These are phyloP conservation scores for Colletotrichum noveboracense DNA, from an alignment of 2,329 filamentous ascomycete genomes.

Conservation along the genomic window DNA sequence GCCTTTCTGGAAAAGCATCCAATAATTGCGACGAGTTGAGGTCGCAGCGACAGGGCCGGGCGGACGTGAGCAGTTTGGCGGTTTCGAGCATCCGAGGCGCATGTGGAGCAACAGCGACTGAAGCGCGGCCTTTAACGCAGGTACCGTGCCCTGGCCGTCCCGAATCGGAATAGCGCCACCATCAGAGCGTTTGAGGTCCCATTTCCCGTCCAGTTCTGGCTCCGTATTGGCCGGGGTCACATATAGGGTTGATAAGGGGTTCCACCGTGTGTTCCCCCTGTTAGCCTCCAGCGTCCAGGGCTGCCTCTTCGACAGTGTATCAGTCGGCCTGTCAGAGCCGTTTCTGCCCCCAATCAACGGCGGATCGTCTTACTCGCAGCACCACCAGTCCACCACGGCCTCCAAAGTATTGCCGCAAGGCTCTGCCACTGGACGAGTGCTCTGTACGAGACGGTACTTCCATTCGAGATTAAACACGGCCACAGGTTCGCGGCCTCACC, in stretches of 20 bases:
- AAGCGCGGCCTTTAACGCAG: constrained; percentile 13
- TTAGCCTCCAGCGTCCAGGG: not conserved
- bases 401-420: not conserved
- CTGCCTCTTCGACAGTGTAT: not conserved
- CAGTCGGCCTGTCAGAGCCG: not conserved
- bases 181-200: constrained; percentile 18
- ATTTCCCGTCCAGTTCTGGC: not conserved
- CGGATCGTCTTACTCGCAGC: not conserved
- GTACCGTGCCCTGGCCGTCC: not conserved
- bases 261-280: not conserved
- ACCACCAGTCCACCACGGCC: not conserved
- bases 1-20: not conserved
- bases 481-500: constrained; percentile 13
- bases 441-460: constrained; percentile 5
- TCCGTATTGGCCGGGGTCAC: not conserved
- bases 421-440: not conserved
- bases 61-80: constrained; percentile 6
- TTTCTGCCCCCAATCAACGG: not conserved
- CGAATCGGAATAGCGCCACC: not conserved
- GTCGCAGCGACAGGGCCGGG: not conserved
- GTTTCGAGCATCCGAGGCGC: constrained; percentile 11
- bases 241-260: not conserved
- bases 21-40: not conserved
- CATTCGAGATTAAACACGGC: constrained; percentile 8
- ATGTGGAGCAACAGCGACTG: constrained; percentile 9